Evolutionary conservation across 1,139 yeast genomes (phyloP).

Genomic region (Protomyces inundatus): DNA sequence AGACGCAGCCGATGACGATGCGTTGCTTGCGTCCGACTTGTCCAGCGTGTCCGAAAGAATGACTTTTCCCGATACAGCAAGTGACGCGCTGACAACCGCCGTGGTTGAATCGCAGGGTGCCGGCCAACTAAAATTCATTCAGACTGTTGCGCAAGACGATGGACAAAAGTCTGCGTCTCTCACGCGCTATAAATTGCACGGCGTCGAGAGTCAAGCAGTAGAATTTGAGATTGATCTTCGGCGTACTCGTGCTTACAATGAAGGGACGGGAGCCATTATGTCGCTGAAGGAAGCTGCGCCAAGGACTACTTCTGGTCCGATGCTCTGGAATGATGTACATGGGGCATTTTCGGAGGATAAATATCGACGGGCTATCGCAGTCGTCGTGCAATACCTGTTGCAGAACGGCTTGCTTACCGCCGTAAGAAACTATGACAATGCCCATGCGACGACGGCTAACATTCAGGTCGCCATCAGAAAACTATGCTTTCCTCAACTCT

Average conservation of each 20-base stretch:
- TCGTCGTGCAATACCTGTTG: not conserved
- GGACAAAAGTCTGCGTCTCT: not conserved
- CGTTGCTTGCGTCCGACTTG: not conserved
- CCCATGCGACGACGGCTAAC: not conserved
- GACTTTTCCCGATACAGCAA: not conserved
- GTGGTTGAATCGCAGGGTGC: slow-evolving; percentile 2
- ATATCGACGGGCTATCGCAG: not conserved
- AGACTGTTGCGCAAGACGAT: not conserved
- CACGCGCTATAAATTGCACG: slow-evolving; percentile 1
- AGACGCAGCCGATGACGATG: too few species aligned
- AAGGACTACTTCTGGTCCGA: not conserved
- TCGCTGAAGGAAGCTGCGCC: not conserved
- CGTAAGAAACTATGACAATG: not conserved
- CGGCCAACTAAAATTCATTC: not conserved
- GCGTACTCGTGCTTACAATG: too few species aligned
- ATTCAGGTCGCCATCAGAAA: not conserved
- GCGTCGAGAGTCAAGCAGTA: not conserved
- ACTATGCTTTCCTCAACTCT: not conserved
- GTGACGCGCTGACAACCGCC: slow-evolving; percentile 12
- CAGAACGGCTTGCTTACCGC: not conserved
- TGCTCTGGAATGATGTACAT: slow-evolving; percentile 14
- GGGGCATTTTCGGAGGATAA: not conserved
- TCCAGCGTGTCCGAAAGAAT: not conserved
- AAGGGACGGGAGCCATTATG: not conserved
- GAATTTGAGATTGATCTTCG: slow-evolving; percentile 3